Conservation (phyloP, 2,329 filamentous ascomycete species). For the Akanthomyces muscarius region DNA sequence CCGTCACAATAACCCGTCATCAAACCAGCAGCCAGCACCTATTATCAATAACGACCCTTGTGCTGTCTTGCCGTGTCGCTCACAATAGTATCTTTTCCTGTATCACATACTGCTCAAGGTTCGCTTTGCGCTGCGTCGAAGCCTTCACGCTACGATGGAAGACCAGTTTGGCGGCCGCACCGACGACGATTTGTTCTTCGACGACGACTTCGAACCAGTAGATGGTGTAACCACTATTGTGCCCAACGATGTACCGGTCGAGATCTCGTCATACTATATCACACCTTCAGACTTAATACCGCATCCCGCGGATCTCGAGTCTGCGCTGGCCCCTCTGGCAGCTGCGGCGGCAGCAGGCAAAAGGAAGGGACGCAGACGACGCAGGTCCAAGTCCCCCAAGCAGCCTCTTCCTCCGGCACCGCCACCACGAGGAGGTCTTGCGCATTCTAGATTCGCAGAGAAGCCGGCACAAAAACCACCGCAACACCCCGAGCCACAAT, state of each 20-base stretch:
- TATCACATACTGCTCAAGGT: not conserved
- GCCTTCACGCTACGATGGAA: slow-evolving; percentile 41
- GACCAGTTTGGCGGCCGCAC: slow-evolving; percentile 59
- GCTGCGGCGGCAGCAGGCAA: slow-evolving; percentile 11
- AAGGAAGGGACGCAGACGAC: slow-evolving; percentile 12
- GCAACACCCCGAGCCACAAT: not conserved
- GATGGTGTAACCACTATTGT: slow-evolving; percentile 31
- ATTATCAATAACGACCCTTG: not conserved
- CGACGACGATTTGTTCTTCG: slow-evolving; percentile 59
- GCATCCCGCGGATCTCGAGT: slow-evolving; percentile 10
- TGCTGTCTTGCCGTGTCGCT: not conserved
- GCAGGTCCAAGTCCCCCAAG: slow-evolving; percentile 10
- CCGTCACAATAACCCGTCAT: not conserved
- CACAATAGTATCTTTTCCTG: not conserved
- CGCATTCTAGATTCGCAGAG: slow-evolving; percentile 33
- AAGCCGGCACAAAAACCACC: slow-evolving; percentile 23
- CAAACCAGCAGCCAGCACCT: not conserved
- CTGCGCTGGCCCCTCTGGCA: slow-evolving; percentile 11
- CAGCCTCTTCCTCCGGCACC: slow-evolving; percentile 20
- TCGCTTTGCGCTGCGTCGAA: not conserved
- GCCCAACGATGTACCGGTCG: not conserved
- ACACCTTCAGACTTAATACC: not conserved
- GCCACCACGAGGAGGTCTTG: slow-evolving; percentile 23
- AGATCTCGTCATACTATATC: slow-evolving; percentile 15
- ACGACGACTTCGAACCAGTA: slow-evolving; percentile 59